Evolutionary conservation across 169 alveolate species (phyloP).

Genomic region (Plasmodium yoelii): DNA sequence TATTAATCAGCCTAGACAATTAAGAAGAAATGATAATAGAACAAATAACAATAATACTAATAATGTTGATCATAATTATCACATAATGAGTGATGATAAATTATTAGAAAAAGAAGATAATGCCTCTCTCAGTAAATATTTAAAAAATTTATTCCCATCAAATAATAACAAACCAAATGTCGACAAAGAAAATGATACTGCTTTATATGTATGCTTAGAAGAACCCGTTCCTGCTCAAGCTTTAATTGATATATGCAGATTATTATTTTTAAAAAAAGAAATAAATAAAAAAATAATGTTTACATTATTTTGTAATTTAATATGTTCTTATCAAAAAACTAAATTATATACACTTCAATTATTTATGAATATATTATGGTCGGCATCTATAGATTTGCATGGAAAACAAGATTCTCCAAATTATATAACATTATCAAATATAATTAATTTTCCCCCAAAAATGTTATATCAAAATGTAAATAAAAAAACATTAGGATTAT

Average conservation of each 20-base stretch:
- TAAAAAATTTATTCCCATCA: slow-evolving; percentile 68
- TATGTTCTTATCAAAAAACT: slow-evolving; percentile 60
- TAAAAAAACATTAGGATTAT: slow-evolving; percentile 32
- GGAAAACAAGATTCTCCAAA: slow-evolving; percentile 50
- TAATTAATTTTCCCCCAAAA: slow-evolving; percentile 63
- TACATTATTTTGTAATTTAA: slow-evolving; percentile 79
- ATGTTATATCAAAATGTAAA: slow-evolving; percentile 38
- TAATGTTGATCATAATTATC: slow-evolving; percentile 24
- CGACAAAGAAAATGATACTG: slow-evolving; percentile 23
- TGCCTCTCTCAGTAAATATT: slow-evolving; percentile 59
- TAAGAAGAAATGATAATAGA: slow-evolving; percentile 32
- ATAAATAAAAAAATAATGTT: slow-evolving; percentile 83
- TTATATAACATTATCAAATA: slow-evolving; percentile 9
- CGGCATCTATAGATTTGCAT: slow-evolving; percentile 78
- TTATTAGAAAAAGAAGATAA: slow-evolving; percentile 73
- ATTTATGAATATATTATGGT: slow-evolving; percentile 80
- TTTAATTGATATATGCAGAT: slow-evolving; percentile 81
- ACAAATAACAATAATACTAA: slow-evolving; percentile 17
- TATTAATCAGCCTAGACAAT: slow-evolving; percentile 26
- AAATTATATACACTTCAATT: slow-evolving; percentile 71
- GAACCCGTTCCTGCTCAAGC: slow-evolving; percentile 77
- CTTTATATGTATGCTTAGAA: slow-evolving; percentile 74
- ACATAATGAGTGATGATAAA: slow-evolving; percentile 49
- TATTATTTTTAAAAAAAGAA: slow-evolving; percentile 83
- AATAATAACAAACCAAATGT: slow-evolving; percentile 14